Percentiles rank a stretch among this genome's conserved stretches.
phyloP scores from a whole-genome alignment of 768 basidiomycete genomes.

The Hydnum rufescens region DNA sequence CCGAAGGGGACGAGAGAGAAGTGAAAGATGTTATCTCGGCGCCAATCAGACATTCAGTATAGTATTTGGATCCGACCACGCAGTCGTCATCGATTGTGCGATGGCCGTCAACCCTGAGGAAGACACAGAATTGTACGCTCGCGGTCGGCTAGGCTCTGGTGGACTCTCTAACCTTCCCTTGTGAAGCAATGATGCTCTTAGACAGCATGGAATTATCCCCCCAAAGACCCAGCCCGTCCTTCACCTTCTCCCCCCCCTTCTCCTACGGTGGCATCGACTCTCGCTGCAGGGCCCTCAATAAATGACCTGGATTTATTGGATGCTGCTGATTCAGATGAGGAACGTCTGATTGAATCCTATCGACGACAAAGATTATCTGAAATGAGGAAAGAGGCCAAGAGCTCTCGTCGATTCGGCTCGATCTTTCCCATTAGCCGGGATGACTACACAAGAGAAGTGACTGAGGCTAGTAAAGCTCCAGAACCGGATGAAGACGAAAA shows the following conservation, averaged over 20 bases:
- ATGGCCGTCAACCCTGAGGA: slow-evolving; percentile 45
- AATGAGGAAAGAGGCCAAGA: slow-evolving; percentile 34
- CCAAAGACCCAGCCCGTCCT: slow-evolving; percentile 42
- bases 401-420: slow-evolving; percentile 50
- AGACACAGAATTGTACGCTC: slow-evolving; percentile 80
- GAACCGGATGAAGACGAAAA: slow-evolving; percentile 36
- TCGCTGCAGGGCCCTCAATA: slow-evolving; percentile 32
- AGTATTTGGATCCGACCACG: neutral
- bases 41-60: no score
- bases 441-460: slow-evolving; percentile 89
- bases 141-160: neutral
- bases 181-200: slow-evolving; percentile 74
- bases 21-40: neutral
- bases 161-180: slow-evolving; percentile 13
- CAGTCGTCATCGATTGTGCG: neutral
- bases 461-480: slow-evolving; percentile 64
- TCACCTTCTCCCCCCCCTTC: slow-evolving; percentile 70
- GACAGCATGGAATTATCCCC: slow-evolving; percentile 85
- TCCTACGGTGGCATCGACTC: slow-evolving; percentile 44
- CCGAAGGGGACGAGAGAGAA: neutral
- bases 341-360: slow-evolving; percentile 49
- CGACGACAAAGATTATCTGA: slow-evolving; percentile 44
- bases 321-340: slow-evolving; percentile 51
- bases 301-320: slow-evolving; percentile 54
- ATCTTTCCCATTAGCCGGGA: slow-evolving; percentile 80